Conservation (phyloP, 2,329 filamentous ascomycete species). For the Pseudocercospora musae region DNA sequence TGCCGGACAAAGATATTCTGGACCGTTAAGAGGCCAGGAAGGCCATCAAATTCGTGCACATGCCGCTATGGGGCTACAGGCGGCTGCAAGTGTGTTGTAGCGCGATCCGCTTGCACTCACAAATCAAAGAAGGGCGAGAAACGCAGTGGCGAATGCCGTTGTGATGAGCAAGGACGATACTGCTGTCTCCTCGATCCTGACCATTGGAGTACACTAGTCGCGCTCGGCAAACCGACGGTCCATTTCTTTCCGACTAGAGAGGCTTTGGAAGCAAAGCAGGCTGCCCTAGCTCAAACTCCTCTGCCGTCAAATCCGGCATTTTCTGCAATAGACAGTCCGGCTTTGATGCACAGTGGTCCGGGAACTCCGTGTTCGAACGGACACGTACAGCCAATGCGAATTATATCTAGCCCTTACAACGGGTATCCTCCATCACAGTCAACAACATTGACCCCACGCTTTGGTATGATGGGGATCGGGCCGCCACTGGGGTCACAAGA, state of each 20-base stretch:
- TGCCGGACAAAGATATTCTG: constrained; percentile 37
- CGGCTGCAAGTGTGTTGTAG: constrained; percentile 35
- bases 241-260: constrained; percentile 31
- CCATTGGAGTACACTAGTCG: constrained; percentile 31
- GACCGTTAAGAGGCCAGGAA: constrained; percentile 36
- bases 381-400: constrained; percentile 12
- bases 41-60: constrained; percentile 35
- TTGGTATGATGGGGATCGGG: constrained; percentile 34
- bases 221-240: constrained; percentile 31
- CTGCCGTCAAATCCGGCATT: constrained; percentile 21
- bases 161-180: constrained; percentile 35
- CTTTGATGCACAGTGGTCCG: constrained; percentile 15
- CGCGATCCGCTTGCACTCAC: constrained; percentile 33
- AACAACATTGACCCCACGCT: constrained; percentile 26
- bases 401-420: constrained; percentile 16
- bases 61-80: constrained; percentile 33
- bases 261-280: constrained; percentile 26
- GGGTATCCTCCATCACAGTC: constrained; percentile 14
- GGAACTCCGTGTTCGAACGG: constrained; percentile 14
- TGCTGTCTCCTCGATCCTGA: constrained; percentile 34
- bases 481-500: constrained; percentile 24
- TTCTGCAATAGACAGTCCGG: constrained; percentile 15
- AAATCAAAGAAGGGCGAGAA: constrained; percentile 37
- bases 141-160: constrained; percentile 33
- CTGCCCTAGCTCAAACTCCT: constrained; percentile 8